A percentile compares a stretch with the other conserved stretches of the same genome.
These are phyloP conservation scores for Trichoderma cornu-damae DNA, from an alignment of 2,329 filamentous ascomycete species.

Conservation along the genomic window DNA sequence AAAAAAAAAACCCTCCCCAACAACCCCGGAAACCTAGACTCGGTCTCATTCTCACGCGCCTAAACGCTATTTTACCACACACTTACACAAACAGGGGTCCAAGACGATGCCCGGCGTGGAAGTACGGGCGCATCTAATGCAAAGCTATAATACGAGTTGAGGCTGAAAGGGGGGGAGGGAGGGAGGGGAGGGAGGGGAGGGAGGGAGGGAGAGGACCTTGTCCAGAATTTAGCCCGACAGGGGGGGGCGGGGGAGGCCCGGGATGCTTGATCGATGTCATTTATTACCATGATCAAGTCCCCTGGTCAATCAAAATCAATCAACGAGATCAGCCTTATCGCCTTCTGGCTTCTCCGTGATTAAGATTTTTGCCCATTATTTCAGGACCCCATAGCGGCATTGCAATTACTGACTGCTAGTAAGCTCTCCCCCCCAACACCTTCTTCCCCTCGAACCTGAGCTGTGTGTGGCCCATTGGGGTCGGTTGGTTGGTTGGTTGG, in stretches of 20 bases:
- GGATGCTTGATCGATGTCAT: conserved; percentile 13
- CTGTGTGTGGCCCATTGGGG: no score
- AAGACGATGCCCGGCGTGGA: not conserved
- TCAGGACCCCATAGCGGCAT: no score
- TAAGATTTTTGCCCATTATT: no score
- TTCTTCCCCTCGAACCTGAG: conserved; percentile 1
- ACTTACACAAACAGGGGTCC: not conserved
- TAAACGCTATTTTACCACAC: not conserved
- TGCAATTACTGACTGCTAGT: no score
- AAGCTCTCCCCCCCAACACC: no score
- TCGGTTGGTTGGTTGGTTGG: no score
- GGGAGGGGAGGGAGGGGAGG: no score
- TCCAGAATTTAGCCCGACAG: not conserved
- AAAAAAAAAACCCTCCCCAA: no score
- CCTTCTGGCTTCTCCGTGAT: no score
- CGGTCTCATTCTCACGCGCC: not conserved
- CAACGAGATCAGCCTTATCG: not conserved
- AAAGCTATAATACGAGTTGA: not conserved
- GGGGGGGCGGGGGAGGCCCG: not conserved
- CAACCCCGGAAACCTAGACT: no score
- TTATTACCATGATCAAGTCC: not conserved
- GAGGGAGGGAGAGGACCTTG: conserved; percentile 9
- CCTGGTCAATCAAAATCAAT: not conserved
- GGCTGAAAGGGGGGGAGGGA: no score
- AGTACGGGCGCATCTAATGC: not conserved